Evolutionary conservation across 2,329 filamentous ascomycete genomes (phyloP).

Genomic region (Pleoardoris graminearum): DNA sequence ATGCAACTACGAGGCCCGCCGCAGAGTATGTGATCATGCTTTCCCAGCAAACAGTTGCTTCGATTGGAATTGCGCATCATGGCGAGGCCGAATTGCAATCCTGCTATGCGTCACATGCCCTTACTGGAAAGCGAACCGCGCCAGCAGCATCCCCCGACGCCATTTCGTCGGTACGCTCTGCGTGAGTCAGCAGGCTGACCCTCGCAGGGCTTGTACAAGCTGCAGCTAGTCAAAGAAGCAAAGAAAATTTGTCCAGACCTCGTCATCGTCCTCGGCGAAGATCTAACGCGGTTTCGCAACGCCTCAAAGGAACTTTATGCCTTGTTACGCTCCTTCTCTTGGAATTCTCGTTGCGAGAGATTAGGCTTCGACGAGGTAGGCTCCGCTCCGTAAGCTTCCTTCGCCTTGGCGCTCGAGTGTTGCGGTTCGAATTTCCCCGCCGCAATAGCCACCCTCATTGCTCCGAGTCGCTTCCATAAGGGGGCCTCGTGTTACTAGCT

Average conservation of each 20-base stretch:
- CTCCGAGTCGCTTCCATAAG: not conserved
- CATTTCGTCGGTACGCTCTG: not conserved
- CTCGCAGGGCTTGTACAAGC: constrained; percentile 66
- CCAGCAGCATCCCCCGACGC: not conserved
- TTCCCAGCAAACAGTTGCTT: no score
- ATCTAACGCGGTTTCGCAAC: constrained; percentile 72
- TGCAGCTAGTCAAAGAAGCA: constrained; percentile 84
- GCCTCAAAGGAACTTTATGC: constrained; percentile 79
- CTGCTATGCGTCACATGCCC: not conserved
- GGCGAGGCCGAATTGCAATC: not conserved
- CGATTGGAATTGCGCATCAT: no score
- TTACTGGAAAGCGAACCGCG: not conserved
- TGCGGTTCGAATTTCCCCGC: not conserved
- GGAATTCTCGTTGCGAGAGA: constrained; percentile 77
- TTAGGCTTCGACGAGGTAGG: constrained; percentile 87
- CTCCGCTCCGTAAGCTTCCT: constrained; percentile 32
- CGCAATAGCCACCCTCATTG: not conserved
- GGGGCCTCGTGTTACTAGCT: not conserved
- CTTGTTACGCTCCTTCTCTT: constrained; percentile 73
- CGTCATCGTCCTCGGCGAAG: constrained; percentile 82
- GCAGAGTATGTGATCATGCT: constrained; percentile 49
- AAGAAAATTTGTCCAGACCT: constrained; percentile 79
- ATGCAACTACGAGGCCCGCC: constrained; percentile 83
- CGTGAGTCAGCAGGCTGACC: constrained; percentile 28
- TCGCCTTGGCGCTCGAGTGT: constrained; percentile 6